Percentiles rank a stretch among this genome's conserved stretches.
These are phyloP conservation scores for Prinsepia uniflora DNA, from an alignment of 306 rosid genomes.

Conservation along the genomic window DNA sequence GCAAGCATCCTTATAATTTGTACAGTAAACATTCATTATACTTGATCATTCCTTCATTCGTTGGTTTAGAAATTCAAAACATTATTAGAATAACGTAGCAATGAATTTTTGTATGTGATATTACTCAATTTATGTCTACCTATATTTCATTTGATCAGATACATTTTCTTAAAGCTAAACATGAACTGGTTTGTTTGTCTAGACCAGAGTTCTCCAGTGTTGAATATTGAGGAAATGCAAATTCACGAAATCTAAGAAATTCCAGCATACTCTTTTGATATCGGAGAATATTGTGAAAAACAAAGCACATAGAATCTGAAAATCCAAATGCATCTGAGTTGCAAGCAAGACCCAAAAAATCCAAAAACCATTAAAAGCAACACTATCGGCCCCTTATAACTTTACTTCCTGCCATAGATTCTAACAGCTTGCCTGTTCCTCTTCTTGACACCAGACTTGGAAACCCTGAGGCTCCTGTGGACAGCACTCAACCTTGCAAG, in stretches of 20 bases:
- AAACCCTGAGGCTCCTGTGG: conserved; percentile 74
- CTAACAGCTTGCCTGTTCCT: conserved; percentile 72
- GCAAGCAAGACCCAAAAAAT: background rate
- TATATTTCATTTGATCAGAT: background rate
- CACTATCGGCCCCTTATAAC: conserved; percentile 4
- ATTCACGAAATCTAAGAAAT: no score
- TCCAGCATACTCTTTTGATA: background rate
- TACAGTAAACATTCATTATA: background rate
- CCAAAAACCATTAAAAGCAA: conserved; percentile 1
- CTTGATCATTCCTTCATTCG: background rate
- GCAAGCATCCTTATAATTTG: background rate
- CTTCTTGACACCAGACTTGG: conserved; percentile 92
- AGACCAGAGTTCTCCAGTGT: background rate
- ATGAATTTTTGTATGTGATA: background rate
- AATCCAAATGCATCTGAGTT: background rate
- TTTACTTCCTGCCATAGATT: conserved; percentile 36
- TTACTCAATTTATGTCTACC: background rate
- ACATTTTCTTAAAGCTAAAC: background rate
- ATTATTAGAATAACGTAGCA: background rate
- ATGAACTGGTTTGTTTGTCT: background rate
- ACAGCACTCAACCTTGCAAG: conserved; percentile 92
- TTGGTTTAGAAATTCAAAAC: background rate
- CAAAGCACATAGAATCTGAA: background rate
- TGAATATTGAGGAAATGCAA: background rate
- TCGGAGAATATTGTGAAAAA: background rate